Conservation (phyloP, 495 filamentous ascomycete species). For the Hypoxylon lienhwacheense region DNA sequence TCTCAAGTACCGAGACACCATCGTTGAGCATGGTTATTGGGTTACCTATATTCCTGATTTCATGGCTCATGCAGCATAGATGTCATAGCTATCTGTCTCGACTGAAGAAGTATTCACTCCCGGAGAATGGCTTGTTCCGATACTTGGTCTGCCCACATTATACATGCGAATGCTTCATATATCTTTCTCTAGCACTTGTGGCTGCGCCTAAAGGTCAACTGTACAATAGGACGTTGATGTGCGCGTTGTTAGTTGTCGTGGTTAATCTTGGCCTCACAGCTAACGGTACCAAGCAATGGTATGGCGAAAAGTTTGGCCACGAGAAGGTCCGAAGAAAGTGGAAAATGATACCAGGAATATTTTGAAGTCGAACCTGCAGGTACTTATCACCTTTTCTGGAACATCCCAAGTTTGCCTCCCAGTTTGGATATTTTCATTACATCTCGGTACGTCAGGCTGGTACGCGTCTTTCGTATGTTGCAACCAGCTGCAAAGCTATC, state of each 20-base stretch:
- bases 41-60: constrained; percentile 67
- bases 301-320: constrained; percentile 73
- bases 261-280: constrained; percentile 84
- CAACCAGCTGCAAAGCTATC: constrained; percentile 58
- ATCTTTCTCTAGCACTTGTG: constrained; percentile 72
- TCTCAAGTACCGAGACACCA: constrained; percentile 46
- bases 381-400: constrained; percentile 48
- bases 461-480: constrained; percentile 66
- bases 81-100: constrained; percentile 79
- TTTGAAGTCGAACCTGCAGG: constrained; percentile 44
- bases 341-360: constrained; percentile 83
- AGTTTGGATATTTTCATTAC: constrained; percentile 83
- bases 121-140: constrained; percentile 65
- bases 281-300: constrained; percentile 77
- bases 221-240: constrained; percentile 73
- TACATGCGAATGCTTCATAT: constrained; percentile 81
- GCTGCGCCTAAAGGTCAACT: constrained; percentile 64
- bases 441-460: constrained; percentile 91
- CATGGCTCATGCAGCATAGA: constrained; percentile 76
- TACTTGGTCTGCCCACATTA: constrained; percentile 86
- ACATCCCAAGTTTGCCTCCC: constrained; percentile 64
- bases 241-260: constrained; percentile 69
- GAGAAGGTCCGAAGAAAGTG: constrained; percentile 66
- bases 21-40: constrained; percentile 62
- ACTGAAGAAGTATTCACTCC: constrained; percentile 83